Conservation (phyloP, 2,329 filamentous ascomycete genomes). For the Malbranchea zuffiana region DNA sequence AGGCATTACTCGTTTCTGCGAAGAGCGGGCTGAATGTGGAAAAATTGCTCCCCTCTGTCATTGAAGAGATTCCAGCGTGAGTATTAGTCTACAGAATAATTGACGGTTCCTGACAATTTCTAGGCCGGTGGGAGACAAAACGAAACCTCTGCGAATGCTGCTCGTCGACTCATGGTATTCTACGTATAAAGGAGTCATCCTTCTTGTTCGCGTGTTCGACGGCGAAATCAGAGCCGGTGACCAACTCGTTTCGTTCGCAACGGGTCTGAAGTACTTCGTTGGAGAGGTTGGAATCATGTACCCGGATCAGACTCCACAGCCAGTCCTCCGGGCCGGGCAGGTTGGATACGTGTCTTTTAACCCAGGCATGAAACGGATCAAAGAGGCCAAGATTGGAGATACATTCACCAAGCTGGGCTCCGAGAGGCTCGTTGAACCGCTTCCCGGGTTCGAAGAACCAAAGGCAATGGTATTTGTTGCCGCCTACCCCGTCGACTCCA, state of each 20-base stretch:
- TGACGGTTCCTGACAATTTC: slow-evolving; percentile 15
- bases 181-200: slow-evolving; percentile 83
- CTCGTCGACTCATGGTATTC: slow-evolving; percentile 98
- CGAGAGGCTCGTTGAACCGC: slow-evolving; percentile 64
- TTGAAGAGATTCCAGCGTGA: slow-evolving; percentile 66
- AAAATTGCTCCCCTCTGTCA: slow-evolving; percentile 69
- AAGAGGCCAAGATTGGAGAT: slow-evolving; percentile 92
- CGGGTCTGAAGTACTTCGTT: slow-evolving; percentile 78
- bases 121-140: slow-evolving; percentile 58
- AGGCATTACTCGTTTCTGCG: slow-evolving; percentile 70
- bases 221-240: slow-evolving; percentile 75
- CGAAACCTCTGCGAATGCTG: slow-evolving; percentile 66
- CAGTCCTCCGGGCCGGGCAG: slow-evolving; percentile 72
- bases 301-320: slow-evolving; percentile 73
- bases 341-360: slow-evolving; percentile 97
- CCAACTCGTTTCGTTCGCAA: slow-evolving; percentile 76
- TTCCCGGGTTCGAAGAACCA: slow-evolving; percentile 90
- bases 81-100: slow-evolving; percentile 16
- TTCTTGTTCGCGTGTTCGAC: slow-evolving; percentile 85
- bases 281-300: slow-evolving; percentile 97
- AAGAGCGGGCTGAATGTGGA: slow-evolving; percentile 88
- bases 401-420: slow-evolving; percentile 77
- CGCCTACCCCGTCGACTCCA: slow-evolving; percentile 85
- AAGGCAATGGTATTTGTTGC: slow-evolving; percentile 99
- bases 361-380: slow-evolving; percentile 92